Percentiles rank a stretch among this genome's conserved stretches.
phyloP scores from a whole-genome alignment of 768 basidiomycete genomes.

The Chlorophyllum brunneum region DNA sequence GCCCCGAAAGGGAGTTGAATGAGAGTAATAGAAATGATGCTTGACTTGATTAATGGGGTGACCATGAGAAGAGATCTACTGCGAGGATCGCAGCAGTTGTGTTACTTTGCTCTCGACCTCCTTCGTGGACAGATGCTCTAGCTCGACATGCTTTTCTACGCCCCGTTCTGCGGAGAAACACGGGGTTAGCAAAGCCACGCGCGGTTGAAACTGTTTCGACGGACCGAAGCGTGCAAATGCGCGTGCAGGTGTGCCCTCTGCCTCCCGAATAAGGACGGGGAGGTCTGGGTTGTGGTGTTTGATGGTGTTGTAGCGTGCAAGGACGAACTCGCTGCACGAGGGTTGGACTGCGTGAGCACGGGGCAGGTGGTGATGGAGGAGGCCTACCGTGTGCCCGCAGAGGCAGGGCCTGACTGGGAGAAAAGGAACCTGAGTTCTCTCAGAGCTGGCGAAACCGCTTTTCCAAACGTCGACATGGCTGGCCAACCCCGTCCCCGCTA shows the following conservation, averaged over 20 bases:
- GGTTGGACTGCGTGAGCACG: conserved; percentile 12
- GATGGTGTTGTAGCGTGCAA: conserved; percentile 67
- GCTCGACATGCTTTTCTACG: conserved; percentile 74
- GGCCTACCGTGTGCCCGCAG: conserved; percentile 74
- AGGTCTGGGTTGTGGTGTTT: conserved; percentile 85
- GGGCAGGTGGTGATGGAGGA: conserved; percentile 4
- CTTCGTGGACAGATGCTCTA: conserved; percentile 68
- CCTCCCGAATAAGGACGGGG: conserved; percentile 81
- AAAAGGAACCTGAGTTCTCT: conserved; percentile 78
- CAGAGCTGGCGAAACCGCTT: conserved; percentile 71
- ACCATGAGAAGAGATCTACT: not conserved
- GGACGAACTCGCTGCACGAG: conserved; percentile 82
- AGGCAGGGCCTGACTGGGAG: conserved; percentile 73
- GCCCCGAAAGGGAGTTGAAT: too few species aligned
- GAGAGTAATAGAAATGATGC: not conserved
- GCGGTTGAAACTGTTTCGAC: conserved; percentile 31
- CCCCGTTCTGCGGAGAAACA: conserved; percentile 55
- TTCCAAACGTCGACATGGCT: conserved; percentile 42
- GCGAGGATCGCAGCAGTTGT: conserved; percentile 41
- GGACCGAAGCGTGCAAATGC: conserved; percentile 84
- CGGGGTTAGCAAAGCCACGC: conserved; percentile 11
- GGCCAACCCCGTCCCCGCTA: too few species aligned
- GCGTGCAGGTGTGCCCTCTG: conserved; percentile 73
- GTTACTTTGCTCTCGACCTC: conserved; percentile 73
- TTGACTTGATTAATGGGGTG: too few species aligned